phyloP scores from a whole-genome alignment of 2,329 filamentous ascomycete genomes.

The Sclerotinia sclerotiorum region DNA sequence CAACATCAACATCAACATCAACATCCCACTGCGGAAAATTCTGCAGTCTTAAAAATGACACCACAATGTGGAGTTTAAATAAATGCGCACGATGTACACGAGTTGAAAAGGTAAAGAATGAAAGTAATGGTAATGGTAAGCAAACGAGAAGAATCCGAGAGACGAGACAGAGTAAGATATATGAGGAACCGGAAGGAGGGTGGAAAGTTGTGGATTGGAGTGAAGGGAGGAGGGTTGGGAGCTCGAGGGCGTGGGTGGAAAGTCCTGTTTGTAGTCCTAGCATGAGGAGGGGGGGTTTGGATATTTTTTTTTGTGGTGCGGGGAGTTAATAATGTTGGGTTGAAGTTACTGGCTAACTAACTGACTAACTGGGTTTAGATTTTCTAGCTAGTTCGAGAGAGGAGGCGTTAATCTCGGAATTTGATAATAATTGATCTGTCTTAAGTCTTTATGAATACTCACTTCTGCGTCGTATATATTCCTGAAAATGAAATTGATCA shows the following conservation, averaged over 20 bases:
- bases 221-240: fast-evolving
- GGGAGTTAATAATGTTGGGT: too few species aligned
- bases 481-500: too few species aligned
- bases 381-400: too few species aligned
- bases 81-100: background rate
- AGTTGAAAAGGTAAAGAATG: background rate
- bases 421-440: too few species aligned
- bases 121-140: too few species aligned
- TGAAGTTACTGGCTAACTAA: too few species aligned
- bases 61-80: background rate
- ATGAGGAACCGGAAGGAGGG: background rate
- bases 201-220: constrained; percentile 6
- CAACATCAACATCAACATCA: background rate
- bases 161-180: background rate
- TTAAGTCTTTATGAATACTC: too few species aligned
- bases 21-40: background rate
- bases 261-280: background rate
- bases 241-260: too few species aligned
- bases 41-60: too few species aligned
- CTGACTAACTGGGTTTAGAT: too few species aligned
- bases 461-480: too few species aligned
- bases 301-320: background rate
- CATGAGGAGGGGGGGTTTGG: background rate
- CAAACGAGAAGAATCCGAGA: background rate
- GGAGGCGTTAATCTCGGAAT: too few species aligned